Conservation (phyloP, 768 basidiomycete species). For the Tylopilus cervinicoccineus region DNA sequence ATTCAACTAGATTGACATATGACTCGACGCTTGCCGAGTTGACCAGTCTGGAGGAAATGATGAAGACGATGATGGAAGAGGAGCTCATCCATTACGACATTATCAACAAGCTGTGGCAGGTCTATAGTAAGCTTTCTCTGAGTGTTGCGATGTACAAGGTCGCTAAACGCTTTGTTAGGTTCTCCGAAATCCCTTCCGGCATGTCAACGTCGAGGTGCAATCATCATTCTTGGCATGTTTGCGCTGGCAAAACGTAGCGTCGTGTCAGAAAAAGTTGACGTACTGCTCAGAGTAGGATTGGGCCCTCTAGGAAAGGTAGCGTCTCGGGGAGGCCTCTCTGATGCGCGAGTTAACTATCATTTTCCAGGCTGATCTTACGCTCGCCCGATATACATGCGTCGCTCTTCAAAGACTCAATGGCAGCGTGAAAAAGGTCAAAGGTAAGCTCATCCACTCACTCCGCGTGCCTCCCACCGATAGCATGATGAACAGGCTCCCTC, state of each 20-base stretch:
- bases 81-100: slow-evolving; percentile 80
- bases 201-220: slow-evolving; percentile 87
- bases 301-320: slow-evolving; percentile 79
- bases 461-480: background rate
- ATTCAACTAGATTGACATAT: slow-evolving; percentile 68
- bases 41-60: slow-evolving; percentile 94
- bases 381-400: slow-evolving; percentile 92
- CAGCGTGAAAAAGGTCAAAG: slow-evolving; percentile 96
- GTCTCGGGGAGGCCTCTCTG: background rate
- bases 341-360: background rate
- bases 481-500: slow-evolving; percentile 62
- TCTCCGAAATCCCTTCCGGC: slow-evolving; percentile 71
- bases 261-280: slow-evolving; percentile 80
- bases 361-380: slow-evolving; percentile 73
- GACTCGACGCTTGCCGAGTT: slow-evolving; percentile 91
- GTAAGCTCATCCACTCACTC: slow-evolving; percentile 32
- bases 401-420: slow-evolving; percentile 91
- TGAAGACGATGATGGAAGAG: slow-evolving; percentile 94
- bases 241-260: slow-evolving; percentile 78
- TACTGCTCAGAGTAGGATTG: slow-evolving; percentile 81
- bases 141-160: background rate
- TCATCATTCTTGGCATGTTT: slow-evolving; percentile 96
- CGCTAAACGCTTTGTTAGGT: slow-evolving; percentile 41
- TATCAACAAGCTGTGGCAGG: slow-evolving; percentile 90
- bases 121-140: slow-evolving; percentile 67